Base-by-base conservation (phyloP, 805 yeast genomes). In the Brettanomyces nanus region DNA sequence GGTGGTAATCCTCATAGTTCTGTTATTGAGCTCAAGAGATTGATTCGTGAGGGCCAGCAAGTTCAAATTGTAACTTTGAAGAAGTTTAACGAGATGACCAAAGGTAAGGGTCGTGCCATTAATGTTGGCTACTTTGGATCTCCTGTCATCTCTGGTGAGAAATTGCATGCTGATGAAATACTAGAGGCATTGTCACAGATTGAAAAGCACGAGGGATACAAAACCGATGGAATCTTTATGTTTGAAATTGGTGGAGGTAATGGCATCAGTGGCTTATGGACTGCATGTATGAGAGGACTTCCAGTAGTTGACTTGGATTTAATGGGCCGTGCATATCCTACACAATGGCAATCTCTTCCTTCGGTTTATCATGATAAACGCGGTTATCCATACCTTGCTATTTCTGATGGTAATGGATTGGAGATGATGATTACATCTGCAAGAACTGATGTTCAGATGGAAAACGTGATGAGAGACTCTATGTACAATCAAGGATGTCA, bases 251-350 rank as follows among this genome's bases (percentile, higher is more conserved):
- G 71, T 19, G 71, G 71, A 29, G 63, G 58, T n/a, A 66, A 66
- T 43, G 71, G 70, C 2, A 45, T 62, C 14, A 55, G 56, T 37
- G 63, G 59, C 3, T 46, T 58, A 18, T 45, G 56, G 38, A 27
- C 37, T 5, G 51, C 49, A 7, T 31, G 42, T 20, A 43, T 49
- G 5, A 36, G 43, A 18, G 42, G 40, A 2, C 28, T 46, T 23
- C 48, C 52, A 3, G 33, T 31, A 10, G 42, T 68, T 33, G 73
- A 68, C 50, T 49, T 56, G 28, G 73, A 68, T 42, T 45, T 63
- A 35, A 63, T 66, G 70, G 71, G 73, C 4, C 54, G 73, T 45
- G 73, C 73, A n/a, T 63, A 65, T 44, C 71, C 71, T 9, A 64
- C 69, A 1, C 54, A 50, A 32, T 63, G 61, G 51, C 73, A 68